Evolutionary conservation across 768 basidiomycete species (phyloP).

Genomic region (Boletus sensibilis): DNA sequence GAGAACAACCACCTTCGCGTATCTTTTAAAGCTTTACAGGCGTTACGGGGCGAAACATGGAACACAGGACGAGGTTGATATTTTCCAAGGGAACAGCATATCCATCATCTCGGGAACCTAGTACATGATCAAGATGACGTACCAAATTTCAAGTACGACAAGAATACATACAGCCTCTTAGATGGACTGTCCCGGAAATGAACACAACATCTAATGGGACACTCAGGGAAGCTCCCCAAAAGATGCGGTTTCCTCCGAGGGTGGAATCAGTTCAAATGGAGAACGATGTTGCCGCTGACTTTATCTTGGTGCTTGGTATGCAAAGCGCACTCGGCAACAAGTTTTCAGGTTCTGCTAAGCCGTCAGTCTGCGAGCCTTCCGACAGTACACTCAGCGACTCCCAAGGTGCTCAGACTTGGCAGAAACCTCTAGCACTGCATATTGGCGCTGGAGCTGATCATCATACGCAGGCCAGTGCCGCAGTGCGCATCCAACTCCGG

Average conservation of each 20-base stretch:
- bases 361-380: background rate
- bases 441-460: too few relatives aligned
- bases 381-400: too few relatives aligned
- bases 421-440: background rate
- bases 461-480: too few relatives aligned
- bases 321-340: background rate
- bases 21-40: background rate
- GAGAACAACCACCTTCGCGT: background rate
- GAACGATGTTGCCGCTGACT: background rate
- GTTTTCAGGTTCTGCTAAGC: background rate
- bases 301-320: background rate
- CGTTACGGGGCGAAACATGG: background rate
- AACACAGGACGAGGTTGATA: background rate
- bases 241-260: background rate
- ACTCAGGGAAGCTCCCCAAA: background rate
- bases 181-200: background rate
- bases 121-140: background rate
- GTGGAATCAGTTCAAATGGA: background rate
- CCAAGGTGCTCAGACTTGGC: background rate
- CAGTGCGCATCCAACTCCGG: background rate
- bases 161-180: background rate
- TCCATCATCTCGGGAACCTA: background rate
- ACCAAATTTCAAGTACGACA: background rate
- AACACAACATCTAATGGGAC: background rate
- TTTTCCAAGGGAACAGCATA: background rate